Base-by-base conservation (phyloP, 192 early-diverging fungal genomes). In the Lobosporangium transversale region DNA sequence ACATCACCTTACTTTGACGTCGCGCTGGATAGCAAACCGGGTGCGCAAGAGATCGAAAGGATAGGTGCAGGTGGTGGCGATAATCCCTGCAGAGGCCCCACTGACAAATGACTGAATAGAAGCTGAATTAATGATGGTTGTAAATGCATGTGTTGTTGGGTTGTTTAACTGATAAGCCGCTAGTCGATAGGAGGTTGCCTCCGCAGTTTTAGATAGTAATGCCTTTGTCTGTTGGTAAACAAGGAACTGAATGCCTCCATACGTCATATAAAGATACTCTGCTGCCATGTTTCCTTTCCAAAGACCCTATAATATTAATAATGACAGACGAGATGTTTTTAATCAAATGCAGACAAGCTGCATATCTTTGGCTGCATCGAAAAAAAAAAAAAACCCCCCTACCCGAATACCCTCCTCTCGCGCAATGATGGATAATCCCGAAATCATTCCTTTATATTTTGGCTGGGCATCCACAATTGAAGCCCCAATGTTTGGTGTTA, bases 41-140 rank as follows among this genome's bases (percentile, higher is more conserved):
- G 97, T 99, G 45, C 97, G 87, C 33, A 99, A 79, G 5, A 99
- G 86, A 85, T 99, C 97, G 58, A 99, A 91, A n/a, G 97, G 95
- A 84, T 97, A 99, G 36, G 97, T 96, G 0, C 75, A 67, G 0
- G 89, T 58, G 3, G 96, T 97, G 14, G 95, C 95, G 11, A 89
- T 65, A 30, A 82, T 85, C 18, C 94, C 97, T 11, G 94, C 90
- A n/a, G 89, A 21, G 9, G 93, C 85, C 4, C 96, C 96, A 57
- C 87, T 85, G 0, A 94, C 52, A 80, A 95, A 93, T 52, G 91
- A 86, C 52, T 87, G 79, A 0, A 56, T 50, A 7, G 62, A 59
- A 0, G 73, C 66, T 42, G 73, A 76, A 37, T 48, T 9, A 37
- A 55, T 51, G 57, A 79, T 0, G 84, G 88, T 58, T 1, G 12